These are phyloP conservation scores for Penicillium silybi DNA, from an alignment of 495 filamentous ascomycete genomes.

Conservation along the genomic window DNA sequence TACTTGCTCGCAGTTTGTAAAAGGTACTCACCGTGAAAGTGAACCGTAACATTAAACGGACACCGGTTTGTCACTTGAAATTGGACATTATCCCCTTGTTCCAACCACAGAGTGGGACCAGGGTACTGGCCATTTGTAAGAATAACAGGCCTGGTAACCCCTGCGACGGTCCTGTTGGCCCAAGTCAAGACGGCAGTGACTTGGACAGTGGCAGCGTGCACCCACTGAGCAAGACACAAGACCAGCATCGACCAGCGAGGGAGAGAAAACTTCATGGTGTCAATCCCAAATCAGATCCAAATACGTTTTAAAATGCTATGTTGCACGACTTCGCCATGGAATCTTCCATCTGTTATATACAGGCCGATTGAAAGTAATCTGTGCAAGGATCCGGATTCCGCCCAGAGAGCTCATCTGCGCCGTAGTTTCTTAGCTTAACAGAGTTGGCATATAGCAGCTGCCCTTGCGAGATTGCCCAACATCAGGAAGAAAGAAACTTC, in stretches of 20 bases:
- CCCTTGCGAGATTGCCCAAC: not conserved
- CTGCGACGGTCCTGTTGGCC: slow-evolving; percentile 26
- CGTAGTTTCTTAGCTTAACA: not conserved
- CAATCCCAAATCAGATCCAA: not conserved
- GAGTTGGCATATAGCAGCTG: not conserved
- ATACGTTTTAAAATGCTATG: not conserved
- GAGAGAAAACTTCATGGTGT: slow-evolving; percentile 9
- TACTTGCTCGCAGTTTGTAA: not conserved
- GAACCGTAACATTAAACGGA: slow-evolving; percentile 50
- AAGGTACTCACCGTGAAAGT: slow-evolving; percentile 45
- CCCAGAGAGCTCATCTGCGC: not conserved
- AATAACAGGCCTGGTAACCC: slow-evolving; percentile 43
- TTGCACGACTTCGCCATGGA: slow-evolving; percentile 3
- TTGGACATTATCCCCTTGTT: slow-evolving; percentile 60
- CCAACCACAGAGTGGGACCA: slow-evolving; percentile 52
- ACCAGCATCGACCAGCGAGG: slow-evolving; percentile 2
- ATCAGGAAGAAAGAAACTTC: not conserved
- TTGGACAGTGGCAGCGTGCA: slow-evolving; percentile 18
- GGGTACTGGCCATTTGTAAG: slow-evolving; percentile 60
- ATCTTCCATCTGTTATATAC: slow-evolving; percentile 6
- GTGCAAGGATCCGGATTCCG: not conserved
- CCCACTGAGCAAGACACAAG: slow-evolving; percentile 16
- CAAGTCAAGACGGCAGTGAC: slow-evolving; percentile 34
- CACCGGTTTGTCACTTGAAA: slow-evolving; percentile 55
- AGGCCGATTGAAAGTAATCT: not conserved